These are phyloP conservation scores for Ogataea ramenticola DNA, from an alignment of 805 yeast genomes.

Conservation along the genomic window DNA sequence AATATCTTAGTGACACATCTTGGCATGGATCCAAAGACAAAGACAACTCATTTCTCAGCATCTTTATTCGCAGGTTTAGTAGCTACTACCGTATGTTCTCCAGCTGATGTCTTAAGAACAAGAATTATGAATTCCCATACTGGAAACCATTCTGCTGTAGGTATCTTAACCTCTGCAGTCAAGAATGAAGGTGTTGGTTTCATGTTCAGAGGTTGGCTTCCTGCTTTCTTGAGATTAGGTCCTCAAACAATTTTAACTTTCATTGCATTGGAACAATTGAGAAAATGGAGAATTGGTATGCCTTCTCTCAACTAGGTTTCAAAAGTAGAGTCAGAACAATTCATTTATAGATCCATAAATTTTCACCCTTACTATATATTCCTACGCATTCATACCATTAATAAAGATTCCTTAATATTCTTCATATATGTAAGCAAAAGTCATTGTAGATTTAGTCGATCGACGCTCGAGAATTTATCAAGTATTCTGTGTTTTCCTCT, in stretches of 20 bases:
- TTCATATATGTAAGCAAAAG: too few species aligned
- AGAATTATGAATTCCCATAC: slow-evolving; percentile 70
- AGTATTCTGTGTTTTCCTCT: too few species aligned
- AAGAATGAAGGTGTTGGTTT: slow-evolving; percentile 67
- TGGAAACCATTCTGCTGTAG: slow-evolving; percentile 35
- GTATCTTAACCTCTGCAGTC: slow-evolving; percentile 48
- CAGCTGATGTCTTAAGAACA: slow-evolving; percentile 87
- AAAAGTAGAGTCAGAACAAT: too few species aligned
- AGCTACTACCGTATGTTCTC: slow-evolving; percentile 89
- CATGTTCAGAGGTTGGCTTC: slow-evolving; percentile 89
- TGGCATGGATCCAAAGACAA: slow-evolving; percentile 49
- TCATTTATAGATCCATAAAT: too few species aligned
- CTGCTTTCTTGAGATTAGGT: slow-evolving; percentile 78
- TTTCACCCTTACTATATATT: too few species aligned
- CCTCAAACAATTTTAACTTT: slow-evolving; percentile 73
- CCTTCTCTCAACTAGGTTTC: background rate
- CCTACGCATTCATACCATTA: too few species aligned
- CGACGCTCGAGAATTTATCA: too few species aligned
- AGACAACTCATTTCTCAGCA: slow-evolving; percentile 70
- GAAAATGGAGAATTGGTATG: slow-evolving; percentile 26
- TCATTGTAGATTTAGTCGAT: too few species aligned
- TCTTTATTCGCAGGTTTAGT: slow-evolving; percentile 78
- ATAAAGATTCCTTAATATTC: too few species aligned
- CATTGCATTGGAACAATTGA: slow-evolving; percentile 59
- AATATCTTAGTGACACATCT: slow-evolving; percentile 42